Evolutionary conservation across 306 rosid species (phyloP), one percentile per base, ranked within the genome.

Genomic region (Trifolium pratense): DNA sequence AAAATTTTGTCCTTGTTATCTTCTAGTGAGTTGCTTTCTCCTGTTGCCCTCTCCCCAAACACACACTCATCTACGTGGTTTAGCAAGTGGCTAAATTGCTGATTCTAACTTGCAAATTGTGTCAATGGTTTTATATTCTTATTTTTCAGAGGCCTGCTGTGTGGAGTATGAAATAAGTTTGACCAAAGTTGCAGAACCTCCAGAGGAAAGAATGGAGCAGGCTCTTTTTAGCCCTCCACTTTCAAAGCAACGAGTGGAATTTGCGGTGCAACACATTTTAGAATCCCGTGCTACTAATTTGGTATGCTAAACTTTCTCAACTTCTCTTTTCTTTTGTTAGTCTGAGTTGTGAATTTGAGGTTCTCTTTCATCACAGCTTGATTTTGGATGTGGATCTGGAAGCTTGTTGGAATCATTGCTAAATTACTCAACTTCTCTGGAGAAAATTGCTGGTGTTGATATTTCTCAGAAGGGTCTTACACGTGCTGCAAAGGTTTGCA

Each of bases 381-480:
- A 94, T 84, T 94, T 94, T 74, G 99, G 99, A 77, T 91, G 99
- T 84, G 99, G 99, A 67, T 84, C 99, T 72, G 99, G 99, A 81
- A 91, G 99, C 80, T 89, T 94, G 83, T 85, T 94, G 90, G 99
- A 94, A 73, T 89, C 97, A 51, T 75, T 94, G 71, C 75, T 91
- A 77, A 91, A 90, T 61, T 89, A 91, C 75, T 75, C 71, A 32
- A 89, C 88, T 23, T 78, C 96, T 56, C 79, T 91, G 57, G 92
- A 91, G 83, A 89, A 81, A 88, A 78, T 94, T 77, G 96, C 86
- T 52, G 97, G 99, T 15, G 90, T 94, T 77, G 99, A 94, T 81
- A 83, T 94, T 79, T 94, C 99, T 56, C 83, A 5, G 42, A 94
- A 91, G 84, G 89, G 96, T 83, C 93, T 94, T 39, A 12, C 82